Base-by-base conservation (phyloP, 805 yeast species). In the Candida namnaoensis region DNA sequence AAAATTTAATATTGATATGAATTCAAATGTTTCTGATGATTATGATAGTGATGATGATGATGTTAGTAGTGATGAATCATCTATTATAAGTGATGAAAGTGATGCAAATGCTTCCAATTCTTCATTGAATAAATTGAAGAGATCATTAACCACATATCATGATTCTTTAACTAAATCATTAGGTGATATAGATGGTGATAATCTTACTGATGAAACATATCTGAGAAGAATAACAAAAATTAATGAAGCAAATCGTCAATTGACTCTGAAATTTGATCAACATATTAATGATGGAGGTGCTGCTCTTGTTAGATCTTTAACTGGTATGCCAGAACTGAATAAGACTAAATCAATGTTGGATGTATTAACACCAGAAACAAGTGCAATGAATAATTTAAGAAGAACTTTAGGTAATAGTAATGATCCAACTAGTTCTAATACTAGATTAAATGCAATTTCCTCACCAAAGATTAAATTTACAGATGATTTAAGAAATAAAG, bases 221-320 rank as follows among this genome's bases (percentile, higher is more conserved):
- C 19, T 46, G 7, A 36, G 40, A 12, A 49, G 44, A 15, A 34
- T 51, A 35, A 49, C 43, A 38, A 47, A 44, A 34, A 46, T 59
- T 4, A 48, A 55, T 27, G 60, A 56, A n/a, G 32, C 45, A 7
- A 46, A 51, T 2, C 37, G 49, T 11, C 45, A 41, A n/a, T 47
- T 58, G 28, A 44, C 55, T 15, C 24, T 38, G 10, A 45, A 49
- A 14, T 42, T 58, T 36, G 46, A 49, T 15, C 62, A 58, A 35
- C 60, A 62, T n/a, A 68, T 69, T 4, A 52, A 47, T 30, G 45
- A 46, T 23, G 69, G 66, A 15, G 62, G 66, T 13, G 69, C 68
- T 0, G 61, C 60, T 34, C 46, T 69, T 15, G 69, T 71, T 27
- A 56, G 74, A 30, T 56, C 67, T 0, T 48, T 69, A 24, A 69